Base-by-base conservation (phyloP, 169 alveolate genomes). In the Amoebophrya sp. region DNA sequence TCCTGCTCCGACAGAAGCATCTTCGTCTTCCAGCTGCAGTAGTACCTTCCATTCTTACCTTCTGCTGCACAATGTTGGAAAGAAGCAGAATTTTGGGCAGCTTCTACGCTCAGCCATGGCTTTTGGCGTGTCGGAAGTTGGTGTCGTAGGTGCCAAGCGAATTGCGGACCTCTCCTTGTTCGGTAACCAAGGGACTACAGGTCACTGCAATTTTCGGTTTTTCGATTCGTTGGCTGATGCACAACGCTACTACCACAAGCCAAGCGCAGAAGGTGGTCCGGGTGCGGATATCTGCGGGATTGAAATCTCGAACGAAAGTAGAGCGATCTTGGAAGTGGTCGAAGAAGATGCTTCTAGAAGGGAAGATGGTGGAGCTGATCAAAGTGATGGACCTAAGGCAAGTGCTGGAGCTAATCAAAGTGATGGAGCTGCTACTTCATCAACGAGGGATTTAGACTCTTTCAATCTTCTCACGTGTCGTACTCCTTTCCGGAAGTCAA, bases 401-500 rank as follows among this genome's bases (percentile, higher is more conserved):
- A 18, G 18, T 47, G 65, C 65, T 12, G 65, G 18, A 12, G 65
- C 65, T 12, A 18, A 18, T 18, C 29, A 47, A 18, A 47, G 18
- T 47, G 29, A 12, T 6, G 65, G 18, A 18, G 65, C 65, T 12
- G 29, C 6, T 6, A n/a, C n/a, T n/a, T n/a, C n/a, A n/a, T n/a
- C n/a, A n/a, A n/a, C n/a, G n/a, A n/a, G n/a, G n/a, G 29, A 47
- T 12, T 18, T 18, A 18, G 65, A 47, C 6, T 47, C 65, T 18
- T 18, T 6, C 29, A 12, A 6, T 18, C 65, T 47, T 18, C 18
- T 47, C 65, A 6, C 6, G 65, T 12, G 6, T 6, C 65, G 2
- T 10, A 26, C n/a, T 65, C 83, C 36, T 10, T 12, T 96, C 93
- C 94, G 93, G 92, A 97, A 97, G 41, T 92, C 95, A 90, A 96